phyloP scores from a whole-genome alignment of 2,329 filamentous ascomycete genomes.

The Calonectria hongkongensis region DNA sequence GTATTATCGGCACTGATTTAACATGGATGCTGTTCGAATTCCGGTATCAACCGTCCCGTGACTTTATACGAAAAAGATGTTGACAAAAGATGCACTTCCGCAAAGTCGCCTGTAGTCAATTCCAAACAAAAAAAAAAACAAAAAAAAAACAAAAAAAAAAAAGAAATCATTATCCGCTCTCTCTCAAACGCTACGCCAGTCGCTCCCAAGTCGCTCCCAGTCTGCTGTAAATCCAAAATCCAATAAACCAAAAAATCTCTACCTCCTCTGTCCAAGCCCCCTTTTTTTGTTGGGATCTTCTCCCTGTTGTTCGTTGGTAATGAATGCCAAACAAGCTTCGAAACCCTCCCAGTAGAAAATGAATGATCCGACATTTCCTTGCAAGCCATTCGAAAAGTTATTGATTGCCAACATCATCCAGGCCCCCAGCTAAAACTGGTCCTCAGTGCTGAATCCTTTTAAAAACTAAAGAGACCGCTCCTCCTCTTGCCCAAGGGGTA shows the following conservation, averaged over 20 bases:
- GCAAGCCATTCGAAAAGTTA: conserved; percentile 13
- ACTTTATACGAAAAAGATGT: conserved; percentile 12
- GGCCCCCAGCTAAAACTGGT: conserved; percentile 4
- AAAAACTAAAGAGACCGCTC: conserved; percentile 75
- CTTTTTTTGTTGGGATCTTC: conserved; percentile 30
- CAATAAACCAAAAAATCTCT: conserved; percentile 13
- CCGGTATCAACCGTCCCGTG: conserved; percentile 15
- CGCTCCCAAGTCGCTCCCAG: conserved; percentile 26
- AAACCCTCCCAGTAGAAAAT: background rate
- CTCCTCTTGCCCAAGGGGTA: conserved; percentile 75
- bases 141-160: conserved; percentile 27
- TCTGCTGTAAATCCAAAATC: conserved; percentile 25
- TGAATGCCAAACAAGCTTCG: background rate
- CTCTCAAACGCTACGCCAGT: conserved; percentile 41
- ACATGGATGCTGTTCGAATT: conserved; percentile 15
- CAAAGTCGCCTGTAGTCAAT: conserved; percentile 9
- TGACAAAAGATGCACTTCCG: conserved; percentile 11
- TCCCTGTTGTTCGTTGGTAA: conserved; percentile 21
- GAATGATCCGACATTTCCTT: conserved; percentile 8
- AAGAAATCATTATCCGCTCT: conserved; percentile 42
- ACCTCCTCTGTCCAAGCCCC: background rate
- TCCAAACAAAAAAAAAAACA: background rate
- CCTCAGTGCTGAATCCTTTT: conserved; percentile 32
- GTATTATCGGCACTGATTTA: conserved; percentile 30
- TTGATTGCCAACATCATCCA: conserved; percentile 6